Evolutionary conservation across 2,329 filamentous ascomycete species (phyloP), one percentile per base, ranked within the genome.

Genomic region (Aspergillus neotritici): DNA sequence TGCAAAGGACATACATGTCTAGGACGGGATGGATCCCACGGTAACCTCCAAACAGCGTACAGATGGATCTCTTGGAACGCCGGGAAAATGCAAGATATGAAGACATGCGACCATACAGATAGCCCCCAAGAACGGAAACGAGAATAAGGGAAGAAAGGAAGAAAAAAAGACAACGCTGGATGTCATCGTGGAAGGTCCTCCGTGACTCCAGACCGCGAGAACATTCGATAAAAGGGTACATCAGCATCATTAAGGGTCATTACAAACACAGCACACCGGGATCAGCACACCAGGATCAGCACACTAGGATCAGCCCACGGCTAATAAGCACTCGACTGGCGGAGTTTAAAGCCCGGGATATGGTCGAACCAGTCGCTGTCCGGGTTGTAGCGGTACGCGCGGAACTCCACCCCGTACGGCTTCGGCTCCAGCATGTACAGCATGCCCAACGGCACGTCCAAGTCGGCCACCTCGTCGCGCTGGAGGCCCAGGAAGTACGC

Each of bases 371-470:
- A 88, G 50, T 84, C 82, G 14, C 72, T 78, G 3, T 77, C 73
- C 49, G 87, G 79, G 61, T 95, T 87, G 71, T 95, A 98, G 48
- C 83, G 80, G 73, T 94, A 98, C 0, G 89, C 91, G 64, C 94
- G 91, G 72, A 97, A 96, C 48, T 95, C 91, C 46, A 96, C 90
- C 11, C 93, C 93, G 55, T 98, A 98, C 1, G 93, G 93, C 75
- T 96, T 96, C 51, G 93, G 93, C 67, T 98, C 91, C 37, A 98
- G 84, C 55, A 89, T 87, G 65, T 94, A 98, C 6, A 96, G 75
- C 75, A 95, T 90, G 13, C 93, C 93, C 37, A 98, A 73, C 0
- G 93, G 93, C 35, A 96, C 87, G 61, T 97, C 91, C 49, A 98
- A 78, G 57, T 96, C 88, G 10, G 93, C 91, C 48, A 98, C 94